phyloP scores from a whole-genome alignment of 345 rosid genomes.

The Lenwebbia sp. region DNA sequence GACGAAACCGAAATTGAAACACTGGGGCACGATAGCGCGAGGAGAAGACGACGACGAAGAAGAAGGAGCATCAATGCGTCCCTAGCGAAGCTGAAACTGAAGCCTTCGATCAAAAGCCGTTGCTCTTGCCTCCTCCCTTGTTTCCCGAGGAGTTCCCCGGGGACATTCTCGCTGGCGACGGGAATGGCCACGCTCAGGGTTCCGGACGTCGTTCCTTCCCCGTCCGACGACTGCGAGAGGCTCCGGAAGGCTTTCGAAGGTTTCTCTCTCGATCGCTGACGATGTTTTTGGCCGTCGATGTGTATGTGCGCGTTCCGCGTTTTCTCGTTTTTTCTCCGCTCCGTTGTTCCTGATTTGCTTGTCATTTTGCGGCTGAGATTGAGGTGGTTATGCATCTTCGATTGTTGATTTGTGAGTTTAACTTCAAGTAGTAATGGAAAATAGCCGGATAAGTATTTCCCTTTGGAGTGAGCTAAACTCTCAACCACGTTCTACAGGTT shows the following conservation, averaged over 20 bases:
- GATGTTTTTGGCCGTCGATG: background rate
- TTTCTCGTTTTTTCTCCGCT: background rate
- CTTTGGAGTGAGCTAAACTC: background rate
- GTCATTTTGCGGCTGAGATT: background rate
- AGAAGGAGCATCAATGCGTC: background rate
- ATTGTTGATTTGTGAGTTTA: background rate
- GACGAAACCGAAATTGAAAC: slow-evolving; percentile 1
- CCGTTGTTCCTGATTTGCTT: background rate
- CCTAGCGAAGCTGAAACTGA: background rate
- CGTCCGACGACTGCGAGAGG: slow-evolving; percentile 49
- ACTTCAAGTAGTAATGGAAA: background rate
- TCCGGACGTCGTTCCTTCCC: slow-evolving; percentile 54
- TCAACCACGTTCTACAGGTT: background rate
- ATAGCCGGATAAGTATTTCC: background rate
- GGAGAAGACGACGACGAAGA: background rate
- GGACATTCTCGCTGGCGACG: background rate
- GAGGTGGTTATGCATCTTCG: background rate
- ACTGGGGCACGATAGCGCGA: background rate
- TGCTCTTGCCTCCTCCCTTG: background rate
- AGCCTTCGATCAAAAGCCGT: background rate
- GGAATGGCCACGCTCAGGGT: slow-evolving; percentile 50
- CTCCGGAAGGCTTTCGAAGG: slow-evolving; percentile 66
- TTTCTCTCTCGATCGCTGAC: slow-evolving; percentile 10
- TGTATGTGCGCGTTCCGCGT: background rate
- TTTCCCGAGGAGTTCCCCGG: background rate